phyloP scores from a whole-genome alignment of 2,329 filamentous ascomycete genomes.

The Fusarium nelsonii region DNA sequence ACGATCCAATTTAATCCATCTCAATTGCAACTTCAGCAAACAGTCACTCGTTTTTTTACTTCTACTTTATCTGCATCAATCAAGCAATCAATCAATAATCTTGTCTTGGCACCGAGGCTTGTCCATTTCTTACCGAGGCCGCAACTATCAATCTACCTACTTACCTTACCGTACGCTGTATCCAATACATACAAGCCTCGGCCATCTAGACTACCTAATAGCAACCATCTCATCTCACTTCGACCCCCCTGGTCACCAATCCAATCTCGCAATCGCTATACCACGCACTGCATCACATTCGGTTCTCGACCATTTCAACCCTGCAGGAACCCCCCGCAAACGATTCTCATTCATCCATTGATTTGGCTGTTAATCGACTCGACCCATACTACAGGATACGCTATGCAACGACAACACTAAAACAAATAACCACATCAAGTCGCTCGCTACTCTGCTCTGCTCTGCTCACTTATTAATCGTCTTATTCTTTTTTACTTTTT shows the following conservation, averaged over 20 bases:
- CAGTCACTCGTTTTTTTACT: slow-evolving; percentile 25
- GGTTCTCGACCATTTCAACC: slow-evolving; percentile 24
- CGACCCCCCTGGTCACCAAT: slow-evolving; percentile 32
- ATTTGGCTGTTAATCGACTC: not conserved
- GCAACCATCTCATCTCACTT: slow-evolving; percentile 34
- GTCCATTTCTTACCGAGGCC: not conserved
- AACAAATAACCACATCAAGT: slow-evolving; percentile 1
- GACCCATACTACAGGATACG: not conserved
- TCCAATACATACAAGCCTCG: slow-evolving; percentile 4
- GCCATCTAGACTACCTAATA: slow-evolving; percentile 17
- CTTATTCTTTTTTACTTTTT: not conserved
- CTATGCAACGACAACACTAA: slow-evolving; percentile 33
- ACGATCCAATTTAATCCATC: slow-evolving; percentile 34
- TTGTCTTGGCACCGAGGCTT: slow-evolving; percentile 3
- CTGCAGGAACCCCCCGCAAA: slow-evolving; percentile 13
- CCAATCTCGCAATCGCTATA: slow-evolving; percentile 24
- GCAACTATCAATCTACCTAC: not conserved
- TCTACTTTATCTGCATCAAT: not conserved
- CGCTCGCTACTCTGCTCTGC: not conserved
- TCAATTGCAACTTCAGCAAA: slow-evolving; percentile 10
- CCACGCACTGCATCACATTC: slow-evolving; percentile 25
- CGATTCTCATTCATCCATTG: slow-evolving; percentile 31
- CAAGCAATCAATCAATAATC: not conserved
- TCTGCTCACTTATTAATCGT: not conserved
- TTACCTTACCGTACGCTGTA: not conserved